Base-by-base conservation (phyloP, 2,329 filamentous ascomycete genomes). In the Penicillium hesseltinei region DNA sequence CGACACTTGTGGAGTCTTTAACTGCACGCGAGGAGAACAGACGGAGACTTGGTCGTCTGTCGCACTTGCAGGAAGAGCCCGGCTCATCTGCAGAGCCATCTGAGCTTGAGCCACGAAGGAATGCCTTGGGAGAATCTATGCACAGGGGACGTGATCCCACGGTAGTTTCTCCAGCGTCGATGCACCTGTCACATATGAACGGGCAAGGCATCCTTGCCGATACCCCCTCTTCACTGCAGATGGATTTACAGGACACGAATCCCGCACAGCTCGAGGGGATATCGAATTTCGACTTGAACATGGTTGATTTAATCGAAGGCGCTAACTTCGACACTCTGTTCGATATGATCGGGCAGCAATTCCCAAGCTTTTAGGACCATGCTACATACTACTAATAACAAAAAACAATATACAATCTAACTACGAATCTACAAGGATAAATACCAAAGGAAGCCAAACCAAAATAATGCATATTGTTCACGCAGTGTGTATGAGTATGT, bases 291-390 rank as follows among this genome's bases (percentile, higher is more conserved):
- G 71, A 72, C 56, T 61, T 68, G 31, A 71, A 67, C 31, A 72
- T 69, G 67, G 71, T 65, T 9, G 70, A 72, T 64, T 44, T 74
- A 25, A 62, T 74, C 31, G 64, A 72, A 25, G 69, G 67, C 23
- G 68, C 65, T n/a, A 66, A 68, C 42, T 71, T 71, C 47, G 68
- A 73, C 54, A 66, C 64, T 31, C 43, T 72, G 23, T 67, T 73
- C 55, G 70, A 74, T 62, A 56, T 71, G 29, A 67, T 71, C 38
- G 67, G 67, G 11, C 68, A 71, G 55, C 69, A 68, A 51, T 71
- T 68, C 56, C 69, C 68, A n/a, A 68, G 64, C 40, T 71, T 70
- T 31, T 70, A 55, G 51, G 9, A 8, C 6, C 15, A 23, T n/a
- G 2, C 8, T 35, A 23, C 27, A 29, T 10, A 10, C 27, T 29